Conservation (phyloP, 139 green algal genomes). For the Asterochloris erici region DNA sequence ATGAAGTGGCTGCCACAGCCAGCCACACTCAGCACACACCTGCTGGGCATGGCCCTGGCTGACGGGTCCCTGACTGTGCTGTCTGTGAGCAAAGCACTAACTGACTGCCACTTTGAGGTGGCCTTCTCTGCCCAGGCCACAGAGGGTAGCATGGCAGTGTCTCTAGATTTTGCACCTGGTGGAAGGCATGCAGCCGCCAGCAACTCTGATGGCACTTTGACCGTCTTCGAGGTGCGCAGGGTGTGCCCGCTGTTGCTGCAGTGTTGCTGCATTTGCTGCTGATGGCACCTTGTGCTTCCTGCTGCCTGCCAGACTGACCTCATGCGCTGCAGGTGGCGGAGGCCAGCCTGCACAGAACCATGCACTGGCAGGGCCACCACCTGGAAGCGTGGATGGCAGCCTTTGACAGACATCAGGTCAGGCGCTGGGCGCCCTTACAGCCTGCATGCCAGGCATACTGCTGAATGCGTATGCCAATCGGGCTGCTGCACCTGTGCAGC, state of each 20-base stretch:
- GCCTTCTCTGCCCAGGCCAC: not conserved
- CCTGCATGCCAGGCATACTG: not conserved
- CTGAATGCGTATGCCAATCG: not conserved
- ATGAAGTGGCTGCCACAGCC: constrained; percentile 8
- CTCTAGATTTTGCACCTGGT: not conserved
- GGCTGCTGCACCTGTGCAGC: constrained; percentile 4
- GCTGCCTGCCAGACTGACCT: not conserved
- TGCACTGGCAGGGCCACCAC: constrained; percentile 15
- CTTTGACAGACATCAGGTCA: constrained; percentile 16
- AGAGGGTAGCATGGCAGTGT: constrained; percentile 9
- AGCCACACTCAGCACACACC: not conserved
- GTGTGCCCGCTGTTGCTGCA: not conserved
- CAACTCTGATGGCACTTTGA: constrained; percentile 5
- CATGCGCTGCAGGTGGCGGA: not conserved
- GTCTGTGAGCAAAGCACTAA: not conserved
- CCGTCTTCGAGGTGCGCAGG: not conserved
- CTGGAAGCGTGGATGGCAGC: constrained; percentile 21
- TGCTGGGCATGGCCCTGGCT: constrained; percentile 8
- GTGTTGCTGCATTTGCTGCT: not conserved
- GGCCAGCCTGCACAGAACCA: not conserved
- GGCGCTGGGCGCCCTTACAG: not conserved
- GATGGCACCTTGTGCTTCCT: not conserved
- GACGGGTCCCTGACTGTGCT: constrained; percentile 11
- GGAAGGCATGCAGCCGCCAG: not conserved
- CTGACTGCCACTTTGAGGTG: not conserved